Evolutionary conservation across 768 basidiomycete genomes (phyloP), one percentile per base, ranked within the genome.

Genomic region (Boletus rubroflammeus): DNA sequence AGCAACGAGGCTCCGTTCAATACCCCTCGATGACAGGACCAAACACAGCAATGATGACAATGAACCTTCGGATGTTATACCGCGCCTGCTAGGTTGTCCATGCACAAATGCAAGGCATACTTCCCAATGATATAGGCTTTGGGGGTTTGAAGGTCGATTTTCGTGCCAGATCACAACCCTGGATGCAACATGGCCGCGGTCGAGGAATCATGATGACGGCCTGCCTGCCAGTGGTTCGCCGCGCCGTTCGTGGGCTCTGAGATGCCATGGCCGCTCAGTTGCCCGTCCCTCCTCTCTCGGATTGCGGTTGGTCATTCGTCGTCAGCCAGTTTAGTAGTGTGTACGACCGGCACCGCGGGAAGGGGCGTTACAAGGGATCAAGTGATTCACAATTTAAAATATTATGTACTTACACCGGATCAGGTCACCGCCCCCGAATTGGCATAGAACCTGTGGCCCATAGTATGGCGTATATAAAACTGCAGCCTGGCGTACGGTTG

Each of bases 391-490:
- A 44, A 29, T n/a, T 29, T 28, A n/a, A 5, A 31, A 5, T 25
- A 34, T 34, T 34, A 34, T 34, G 32, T 34, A 15, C 23, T 19
- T 31, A 42, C 42, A 38, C 49, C 49, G 53, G 55, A 50, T 51
- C 54, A 23, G 49, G 38, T 11, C 29, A 35, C 34, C 15, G 32
- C 29, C 28, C 43, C 36, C 6, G 35, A 48, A 54, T 40, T 10
- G 54, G 52, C 23, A 31, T 36, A n/a, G 9, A 51, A 21, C 50
- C 42, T 19, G n/a, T 25, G 17, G 11, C 0, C 19, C 39, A 3
- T n/a, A n/a, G n/a, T n/a, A 36, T 49, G 47, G 44, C 3, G 17
- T 68, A 67, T 68, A 67, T 68, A 66, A 65, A 67, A 53, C 44
- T 10, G 36, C 44, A 35, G 38, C 36, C 19, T 45, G 48, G 13